Base-by-base conservation (phyloP, 176 grass and related monocot genomes). In the Oryza meyeriana region DNA sequence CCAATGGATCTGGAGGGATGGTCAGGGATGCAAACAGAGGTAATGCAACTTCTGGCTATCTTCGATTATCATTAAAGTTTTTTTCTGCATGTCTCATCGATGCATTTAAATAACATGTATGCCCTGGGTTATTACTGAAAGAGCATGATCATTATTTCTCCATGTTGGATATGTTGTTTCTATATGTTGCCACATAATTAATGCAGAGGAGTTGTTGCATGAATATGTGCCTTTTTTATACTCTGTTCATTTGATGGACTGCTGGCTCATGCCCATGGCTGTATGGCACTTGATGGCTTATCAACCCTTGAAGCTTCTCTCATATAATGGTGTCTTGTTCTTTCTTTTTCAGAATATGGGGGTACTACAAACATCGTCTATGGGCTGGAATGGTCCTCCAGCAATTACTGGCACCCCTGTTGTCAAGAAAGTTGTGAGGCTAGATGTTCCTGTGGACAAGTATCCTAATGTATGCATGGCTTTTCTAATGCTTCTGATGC, bases 1-100 rank as follows among this genome's bases (percentile, higher is more conserved):
- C 97, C 91, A 55, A 99, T 99, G 97, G 97, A 99, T 83, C 71
- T 96, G 58, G 97, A 99, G 85, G 89, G 85, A 62, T 91, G 91
- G 91, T 83, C 93, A 65, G 96, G 88, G 65, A 93, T 88, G 76
- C 93, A 96, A 86, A 88, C 97, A 61, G 91, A 99, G 87, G 97
- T 97, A 89, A 72, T 75, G n/a, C 33, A 71, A 13, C 62, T 91
- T 74, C 24, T 47, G 69, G n/a, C 67, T 80, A 45, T 22, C 24
- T 28, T 80, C 73, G 63, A 14, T 66, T 83, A 70, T 50, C 20
- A 14, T 89, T 34, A 12, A 50, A 17, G 33, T 61, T 67, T 66
- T 42, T 50, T 27, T 25, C 55, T 74, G 69, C 27, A 68, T 68
- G 3, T 48, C 4, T 77, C 24, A n/a, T 72, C 29, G 65, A 24